Evolutionary conservation across 305 asterid genomes (phyloP).

Genomic region (Solanum hybrid): DNA sequence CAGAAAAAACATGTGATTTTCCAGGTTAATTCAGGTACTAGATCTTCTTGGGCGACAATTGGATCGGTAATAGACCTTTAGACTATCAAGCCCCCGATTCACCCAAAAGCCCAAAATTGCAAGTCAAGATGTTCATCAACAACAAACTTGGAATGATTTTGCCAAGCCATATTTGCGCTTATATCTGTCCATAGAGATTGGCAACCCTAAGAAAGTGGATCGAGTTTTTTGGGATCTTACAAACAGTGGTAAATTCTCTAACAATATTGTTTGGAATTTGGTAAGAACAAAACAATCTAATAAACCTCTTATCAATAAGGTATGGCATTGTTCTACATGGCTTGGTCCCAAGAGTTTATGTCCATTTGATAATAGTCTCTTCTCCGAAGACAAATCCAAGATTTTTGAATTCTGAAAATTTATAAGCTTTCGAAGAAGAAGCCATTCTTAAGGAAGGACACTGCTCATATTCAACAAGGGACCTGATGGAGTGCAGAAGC

Average conservation of each 20-base stretch:
- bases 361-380: too few species aligned
- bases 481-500: too few species aligned
- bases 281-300: too few species aligned
- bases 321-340: too few species aligned
- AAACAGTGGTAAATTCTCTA: background rate
- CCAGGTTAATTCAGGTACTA: background rate
- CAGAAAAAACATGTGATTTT: background rate
- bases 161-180: background rate
- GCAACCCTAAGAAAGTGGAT: background rate
- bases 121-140: background rate
- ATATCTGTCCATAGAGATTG: background rate
- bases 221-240: background rate
- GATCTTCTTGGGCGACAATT: background rate
- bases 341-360: too few species aligned
- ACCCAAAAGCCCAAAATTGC: background rate
- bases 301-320: too few species aligned
- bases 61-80: background rate
- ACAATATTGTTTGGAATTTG: background rate
- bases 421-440: too few species aligned
- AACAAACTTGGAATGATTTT: background rate
- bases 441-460: too few species aligned
- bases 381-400: too few species aligned
- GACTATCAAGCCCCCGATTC: background rate
- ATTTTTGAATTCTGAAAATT: too few species aligned
- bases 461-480: too few species aligned